phyloP scores from a whole-genome alignment of 2,329 filamentous ascomycete species.

The Helotiales sp. region DNA sequence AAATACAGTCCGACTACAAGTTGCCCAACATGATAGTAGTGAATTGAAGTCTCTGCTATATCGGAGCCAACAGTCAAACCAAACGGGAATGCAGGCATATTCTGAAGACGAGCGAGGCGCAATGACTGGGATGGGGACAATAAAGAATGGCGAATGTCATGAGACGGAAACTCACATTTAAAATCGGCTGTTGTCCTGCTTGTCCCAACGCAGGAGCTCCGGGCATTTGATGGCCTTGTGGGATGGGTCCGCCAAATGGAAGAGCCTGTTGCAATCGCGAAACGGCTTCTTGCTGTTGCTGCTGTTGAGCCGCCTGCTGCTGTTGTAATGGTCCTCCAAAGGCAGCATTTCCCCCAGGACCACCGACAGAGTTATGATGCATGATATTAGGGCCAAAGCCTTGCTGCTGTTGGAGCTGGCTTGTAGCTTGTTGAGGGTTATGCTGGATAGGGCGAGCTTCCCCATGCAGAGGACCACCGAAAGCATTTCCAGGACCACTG shows the following conservation, averaged over 20 bases:
- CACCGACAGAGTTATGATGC: conserved; percentile 58
- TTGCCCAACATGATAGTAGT: neutral
- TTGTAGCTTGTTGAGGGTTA: conserved; percentile 51
- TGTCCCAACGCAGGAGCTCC: conserved; percentile 64
- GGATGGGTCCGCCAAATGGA: conserved; percentile 56
- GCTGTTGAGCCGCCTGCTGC: conserved; percentile 41
- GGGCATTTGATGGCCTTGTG: conserved; percentile 41
- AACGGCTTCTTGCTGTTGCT: conserved; percentile 51
- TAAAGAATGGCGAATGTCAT: neutral
- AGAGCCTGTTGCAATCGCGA: conserved; percentile 64
- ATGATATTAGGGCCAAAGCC: conserved; percentile 56
- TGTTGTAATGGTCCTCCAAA: conserved; percentile 68
- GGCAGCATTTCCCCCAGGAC: conserved; percentile 63
- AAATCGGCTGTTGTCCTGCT: conserved; percentile 78
- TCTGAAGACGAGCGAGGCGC: neutral
- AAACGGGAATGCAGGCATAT: neutral
- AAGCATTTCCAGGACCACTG: conserved; percentile 47
- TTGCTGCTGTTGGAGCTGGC: conserved; percentile 56
- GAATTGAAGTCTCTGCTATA: neutral
- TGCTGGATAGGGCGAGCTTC: conserved; percentile 60
- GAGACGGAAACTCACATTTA: conserved; percentile 61
- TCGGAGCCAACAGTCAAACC: neutral
- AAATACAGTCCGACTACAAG: neutral
- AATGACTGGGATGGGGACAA: neutral
- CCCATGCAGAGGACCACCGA: conserved; percentile 60